Percentiles rank a stretch among this genome's conserved stretches.
Evolutionary conservation across 345 rosid species (phyloP).

Genomic region (Bretschneidera sinensis): DNA sequence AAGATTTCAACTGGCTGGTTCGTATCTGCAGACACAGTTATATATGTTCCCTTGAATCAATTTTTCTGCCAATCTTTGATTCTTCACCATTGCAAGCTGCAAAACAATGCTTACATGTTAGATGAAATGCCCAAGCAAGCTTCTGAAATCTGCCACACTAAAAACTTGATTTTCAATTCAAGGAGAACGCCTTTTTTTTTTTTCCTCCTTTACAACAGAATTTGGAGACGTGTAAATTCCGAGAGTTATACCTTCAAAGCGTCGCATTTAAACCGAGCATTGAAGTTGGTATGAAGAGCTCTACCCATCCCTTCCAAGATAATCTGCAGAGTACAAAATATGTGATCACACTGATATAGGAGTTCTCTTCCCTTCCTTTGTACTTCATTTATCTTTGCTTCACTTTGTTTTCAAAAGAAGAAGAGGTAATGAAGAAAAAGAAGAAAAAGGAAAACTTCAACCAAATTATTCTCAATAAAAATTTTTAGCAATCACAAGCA

Average conservation of each 20-base stretch:
- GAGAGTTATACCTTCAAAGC: constrained; percentile 62
- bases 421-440: not conserved
- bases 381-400: no score
- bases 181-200: not conserved
- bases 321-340: constrained; percentile 41
- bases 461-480: not conserved
- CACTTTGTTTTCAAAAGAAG: constrained; percentile 2
- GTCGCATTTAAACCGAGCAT: constrained; percentile 77
- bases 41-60: constrained; percentile 80
- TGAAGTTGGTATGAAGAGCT: constrained; percentile 87
- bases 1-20: constrained; percentile 33
- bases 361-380: not conserved
- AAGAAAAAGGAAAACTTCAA: not conserved
- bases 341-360: not conserved
- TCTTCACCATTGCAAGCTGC: constrained; percentile 99
- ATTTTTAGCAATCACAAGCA: not conserved
- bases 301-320: constrained; percentile 99
- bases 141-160: not conserved
- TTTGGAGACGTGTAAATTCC: not conserved
- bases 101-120: constrained; percentile 13
- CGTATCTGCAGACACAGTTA: constrained; percentile 90
- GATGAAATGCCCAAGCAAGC: not conserved
- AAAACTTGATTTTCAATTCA: not conserved
- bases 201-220: not conserved
- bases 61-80: constrained; percentile 92